Conservation (phyloP, 495 filamentous ascomycete genomes). For the Xylona heveae region DNA sequence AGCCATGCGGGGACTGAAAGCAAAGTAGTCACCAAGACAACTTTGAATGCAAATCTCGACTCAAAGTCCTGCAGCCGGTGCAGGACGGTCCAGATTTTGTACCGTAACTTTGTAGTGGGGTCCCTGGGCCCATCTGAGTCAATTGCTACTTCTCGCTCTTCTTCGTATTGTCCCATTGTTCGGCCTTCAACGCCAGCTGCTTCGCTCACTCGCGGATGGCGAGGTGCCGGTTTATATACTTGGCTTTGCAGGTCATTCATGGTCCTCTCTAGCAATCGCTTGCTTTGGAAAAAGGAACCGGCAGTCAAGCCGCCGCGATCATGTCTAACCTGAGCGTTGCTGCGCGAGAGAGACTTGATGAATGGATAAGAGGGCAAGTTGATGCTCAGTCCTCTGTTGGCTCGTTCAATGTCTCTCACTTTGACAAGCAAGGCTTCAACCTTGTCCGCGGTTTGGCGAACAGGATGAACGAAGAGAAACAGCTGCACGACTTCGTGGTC, state of each 20-base stretch:
- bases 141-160: slow-evolving; percentile 8
- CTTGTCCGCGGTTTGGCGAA: slow-evolving; percentile 28
- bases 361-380: slow-evolving; percentile 29
- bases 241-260: slow-evolving; percentile 17
- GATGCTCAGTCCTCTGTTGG: slow-evolving; percentile 15
- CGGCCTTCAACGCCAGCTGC: slow-evolving; percentile 4
- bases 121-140: not conserved
- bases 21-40: slow-evolving; percentile 23
- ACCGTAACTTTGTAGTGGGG: slow-evolving; percentile 15
- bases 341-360: slow-evolving; percentile 25
- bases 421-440: slow-evolving; percentile 22
- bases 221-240: slow-evolving; percentile 13
- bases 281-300: slow-evolving; percentile 29
- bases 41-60: slow-evolving; percentile 33
- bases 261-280: slow-evolving; percentile 21
- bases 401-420: slow-evolving; percentile 23
- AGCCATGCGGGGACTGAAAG: slow-evolving; percentile 33
- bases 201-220: slow-evolving; percentile 9
- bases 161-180: slow-evolving; percentile 9
- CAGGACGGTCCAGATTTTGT: slow-evolving; percentile 23
- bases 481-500: slow-evolving; percentile 26
- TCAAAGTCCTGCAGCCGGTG: slow-evolving; percentile 36
- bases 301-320: slow-evolving; percentile 34
- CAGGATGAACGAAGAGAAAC: slow-evolving; percentile 31
- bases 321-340: slow-evolving; percentile 32